phyloP scores from a whole-genome alignment of 2,329 filamentous ascomycete species.

The Ceratocystis eucalypticola region DNA sequence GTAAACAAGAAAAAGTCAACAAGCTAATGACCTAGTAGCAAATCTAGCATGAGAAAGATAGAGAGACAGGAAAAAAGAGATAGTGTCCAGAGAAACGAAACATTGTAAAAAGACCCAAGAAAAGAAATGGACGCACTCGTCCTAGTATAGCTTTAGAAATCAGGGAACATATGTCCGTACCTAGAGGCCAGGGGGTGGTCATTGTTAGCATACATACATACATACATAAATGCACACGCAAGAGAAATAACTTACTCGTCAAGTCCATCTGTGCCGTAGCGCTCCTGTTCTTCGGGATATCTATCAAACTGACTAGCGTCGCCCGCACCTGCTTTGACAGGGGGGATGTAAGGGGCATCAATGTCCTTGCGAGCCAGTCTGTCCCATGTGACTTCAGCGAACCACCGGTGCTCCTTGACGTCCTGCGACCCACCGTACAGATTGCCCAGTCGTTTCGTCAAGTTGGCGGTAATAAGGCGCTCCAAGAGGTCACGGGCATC shows the following conservation, averaged over 20 bases:
- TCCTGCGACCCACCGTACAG: slow-evolving; percentile 80
- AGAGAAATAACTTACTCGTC: slow-evolving; percentile 62
- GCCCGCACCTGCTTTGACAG: slow-evolving; percentile 82
- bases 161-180: slow-evolving; percentile 60
- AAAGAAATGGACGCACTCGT: background rate
- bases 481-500: slow-evolving; percentile 89
- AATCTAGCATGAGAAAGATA: background rate
- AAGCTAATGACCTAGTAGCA: background rate
- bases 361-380: slow-evolving; percentile 89
- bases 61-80: background rate
- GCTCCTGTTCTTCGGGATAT: slow-evolving; percentile 92
- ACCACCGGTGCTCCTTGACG: slow-evolving; percentile 94
- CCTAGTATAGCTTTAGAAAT: slow-evolving; percentile 42
- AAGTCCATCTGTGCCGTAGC: slow-evolving; percentile 60
- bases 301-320: slow-evolving; percentile 97
- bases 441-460: slow-evolving; percentile 92
- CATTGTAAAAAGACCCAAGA: background rate
- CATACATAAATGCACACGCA: background rate
- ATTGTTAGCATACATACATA: slow-evolving; percentile 1
- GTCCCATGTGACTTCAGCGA: slow-evolving; percentile 96
- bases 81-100: background rate
- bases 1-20: background rate
- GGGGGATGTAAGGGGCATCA: slow-evolving; percentile 92
- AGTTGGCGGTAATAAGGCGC: slow-evolving; percentile 81
- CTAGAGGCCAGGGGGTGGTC: slow-evolving; percentile 29